Evolutionary conservation across 2,329 filamentous ascomycete species (phyloP), one percentile per base, ranked within the genome.

Genomic region (Chaetomium globosum): DNA sequence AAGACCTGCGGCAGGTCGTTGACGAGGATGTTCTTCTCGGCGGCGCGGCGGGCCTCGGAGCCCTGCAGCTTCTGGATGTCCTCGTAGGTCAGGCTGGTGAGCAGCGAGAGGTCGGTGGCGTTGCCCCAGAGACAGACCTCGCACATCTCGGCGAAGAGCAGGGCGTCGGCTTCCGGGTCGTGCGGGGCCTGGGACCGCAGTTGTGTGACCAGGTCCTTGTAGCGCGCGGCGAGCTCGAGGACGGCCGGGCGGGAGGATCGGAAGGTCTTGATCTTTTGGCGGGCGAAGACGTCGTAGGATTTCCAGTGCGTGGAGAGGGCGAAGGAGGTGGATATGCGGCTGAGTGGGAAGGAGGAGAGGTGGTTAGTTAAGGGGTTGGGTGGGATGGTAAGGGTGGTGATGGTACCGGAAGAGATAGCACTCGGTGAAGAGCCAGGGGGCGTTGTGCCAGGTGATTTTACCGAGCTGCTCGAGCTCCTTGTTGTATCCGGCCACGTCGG

Each of bases 41-140:
- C 89, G 1, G 85, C 87, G 76, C 96, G 96, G 69, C 94, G 86
- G 13, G 94, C 93, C 72, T 93, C 85, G 8, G 91, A 89, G 19
- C 94, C 94, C 80, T 99, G 95, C 10, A 98, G 84, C 77, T 96
- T 96, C 79, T 98, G 94, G 70, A 99, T 96, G 74, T 98, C 95
- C 73, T 97, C 93, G 77, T 97, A 97, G 1, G 90, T 92, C 63
- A 97, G 84, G 71, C 89, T 93, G 0, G 93, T 97, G 63, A 98
- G 83, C 23, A 98, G 88, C 0, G 92, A 96, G 16, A 98, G 82
- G 76, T 98, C 95, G 0, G 94, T 98, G 1, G 94, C 95, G 76
- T 98, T 98, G 12, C 94, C 94, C 94, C 94, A 98, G 1, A 98
- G 85, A 75, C 93, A 97, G 71, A 97, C 95, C 81, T 97, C 92